Evolutionary conservation across 2,329 filamentous ascomycete species (phyloP), one percentile per base, ranked within the genome.

Genomic region (Teratosphaeria zuluensis): DNA sequence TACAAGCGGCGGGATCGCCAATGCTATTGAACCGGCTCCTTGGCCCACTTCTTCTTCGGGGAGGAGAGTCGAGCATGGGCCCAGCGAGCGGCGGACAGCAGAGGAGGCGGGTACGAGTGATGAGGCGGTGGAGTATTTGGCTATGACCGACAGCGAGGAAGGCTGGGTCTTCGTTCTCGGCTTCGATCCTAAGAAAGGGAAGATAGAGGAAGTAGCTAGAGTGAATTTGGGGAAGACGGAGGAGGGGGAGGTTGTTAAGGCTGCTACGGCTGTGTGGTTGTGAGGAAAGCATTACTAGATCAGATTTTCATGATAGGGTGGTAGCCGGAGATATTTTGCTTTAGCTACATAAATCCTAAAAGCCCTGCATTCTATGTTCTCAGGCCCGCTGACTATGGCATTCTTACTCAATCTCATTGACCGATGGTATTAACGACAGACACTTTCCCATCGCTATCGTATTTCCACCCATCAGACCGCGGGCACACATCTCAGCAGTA

Each of bases 201-300:
- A 64, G 56, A 63, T 73, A 1, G 57, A 32, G 8, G 70, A 72
- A 53, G 66, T 67, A 28, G 61, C 68, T 12, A 66, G 66, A 51
- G 62, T 69, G 24, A 66, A 63, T 57, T 51, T 71, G 11, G 68
- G 69, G 9, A 66, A 66, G 62, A 67, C 65, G 8, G 68, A 69
- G 14, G 64, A 68, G 16, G 70, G 67, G 2, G 63, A 67, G 24
- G 60, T 67, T 4, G 64, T 71, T 5, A 63, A 66, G 28, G 65
- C 69, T 58, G 69, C 70, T 19, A 73, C 70, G 30, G 68, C 70
- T 30, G 69, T 73, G 1, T 73, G 69, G 70, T 56, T 73, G n/a
- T 70, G 51, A 60, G 11, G 24, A 28, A 28, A 4, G 24, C 24
- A 28, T 28, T 4, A 4, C 24, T 28, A 28, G 24, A 28, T 28